Conservation (phyloP, 306 rosid genomes). For the Sechiopsis laciniata region DNA sequence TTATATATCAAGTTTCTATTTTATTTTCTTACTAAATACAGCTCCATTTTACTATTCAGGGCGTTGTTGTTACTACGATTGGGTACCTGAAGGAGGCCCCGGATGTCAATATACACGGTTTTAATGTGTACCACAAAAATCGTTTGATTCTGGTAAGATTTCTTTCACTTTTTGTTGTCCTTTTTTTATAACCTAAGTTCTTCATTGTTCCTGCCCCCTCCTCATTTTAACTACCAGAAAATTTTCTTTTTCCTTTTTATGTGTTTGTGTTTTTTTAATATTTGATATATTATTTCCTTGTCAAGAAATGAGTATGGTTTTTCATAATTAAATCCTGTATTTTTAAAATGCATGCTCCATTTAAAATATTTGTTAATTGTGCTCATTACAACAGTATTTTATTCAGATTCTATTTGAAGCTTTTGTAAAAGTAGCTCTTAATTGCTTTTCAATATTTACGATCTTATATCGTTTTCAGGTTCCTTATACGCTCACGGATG, state of each 20-base stretch:
- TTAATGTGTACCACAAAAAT: conserved; percentile 86
- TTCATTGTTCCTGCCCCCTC: not conserved
- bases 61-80: conserved; percentile 56
- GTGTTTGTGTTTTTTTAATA: not conserved
- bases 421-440: no score
- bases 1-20: not conserved
- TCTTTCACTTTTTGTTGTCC: conserved; percentile 1
- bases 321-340: not conserved
- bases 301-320: not conserved
- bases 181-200: not conserved
- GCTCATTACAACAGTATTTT: no score
- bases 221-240: not conserved
- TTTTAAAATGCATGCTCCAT: no score
- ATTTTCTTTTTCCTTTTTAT: not conserved
- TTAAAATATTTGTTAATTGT: no score
- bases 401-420: no score
- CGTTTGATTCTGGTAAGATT: conserved; percentile 72
- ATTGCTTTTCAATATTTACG: not conserved
- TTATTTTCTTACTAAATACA: not conserved
- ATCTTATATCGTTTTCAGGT: not conserved
- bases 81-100: conserved; percentile 97
- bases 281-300: not conserved
- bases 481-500: not conserved
- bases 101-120: conserved; percentile 58
- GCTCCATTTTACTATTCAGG: conserved; percentile 39